These are phyloP conservation scores for Aspergillus hancockii DNA, from an alignment of 495 filamentous ascomycete species.

Conservation along the genomic window DNA sequence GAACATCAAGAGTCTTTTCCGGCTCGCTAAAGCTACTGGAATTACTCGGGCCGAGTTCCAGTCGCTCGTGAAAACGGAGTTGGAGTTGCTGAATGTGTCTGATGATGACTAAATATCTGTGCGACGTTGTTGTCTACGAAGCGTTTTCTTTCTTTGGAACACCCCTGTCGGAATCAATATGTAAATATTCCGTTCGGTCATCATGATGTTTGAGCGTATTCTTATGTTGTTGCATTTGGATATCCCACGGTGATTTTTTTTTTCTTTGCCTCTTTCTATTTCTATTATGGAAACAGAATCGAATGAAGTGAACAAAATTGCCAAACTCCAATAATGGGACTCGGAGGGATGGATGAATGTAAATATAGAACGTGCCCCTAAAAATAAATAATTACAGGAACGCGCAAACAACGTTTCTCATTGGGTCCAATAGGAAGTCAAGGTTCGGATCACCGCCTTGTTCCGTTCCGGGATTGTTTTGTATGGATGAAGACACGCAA, in stretches of 20 bases:
- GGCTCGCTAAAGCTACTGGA: constrained; percentile 75
- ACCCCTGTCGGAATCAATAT: background rate
- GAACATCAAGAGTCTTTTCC: constrained; percentile 84
- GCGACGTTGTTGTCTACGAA: constrained; percentile 9
- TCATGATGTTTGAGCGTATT: background rate
- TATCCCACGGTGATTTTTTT: constrained; percentile 13
- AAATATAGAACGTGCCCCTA: background rate
- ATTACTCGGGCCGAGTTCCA: constrained; percentile 86
- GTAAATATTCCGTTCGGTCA: background rate
- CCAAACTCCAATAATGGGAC: background rate
- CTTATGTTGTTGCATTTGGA: constrained; percentile 10
- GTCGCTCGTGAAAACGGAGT: constrained; percentile 72
- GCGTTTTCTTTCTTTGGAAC: background rate
- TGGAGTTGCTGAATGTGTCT: constrained; percentile 74
- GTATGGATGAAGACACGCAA: constrained; percentile 28
- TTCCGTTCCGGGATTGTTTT: constrained; percentile 26
- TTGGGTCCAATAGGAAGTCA: background rate
- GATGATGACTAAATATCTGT: constrained; percentile 57
- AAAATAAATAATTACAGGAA: background rate
- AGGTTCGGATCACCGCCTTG: constrained; percentile 18
- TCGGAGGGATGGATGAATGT: background rate
- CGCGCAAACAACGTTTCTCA: background rate
- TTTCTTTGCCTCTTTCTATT: background rate
- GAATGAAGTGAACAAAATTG: background rate
- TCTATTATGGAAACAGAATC: constrained; percentile 1